Base-by-base conservation (phyloP, 2,329 filamentous ascomycete species). In the Didymellaceae sp. region DNA sequence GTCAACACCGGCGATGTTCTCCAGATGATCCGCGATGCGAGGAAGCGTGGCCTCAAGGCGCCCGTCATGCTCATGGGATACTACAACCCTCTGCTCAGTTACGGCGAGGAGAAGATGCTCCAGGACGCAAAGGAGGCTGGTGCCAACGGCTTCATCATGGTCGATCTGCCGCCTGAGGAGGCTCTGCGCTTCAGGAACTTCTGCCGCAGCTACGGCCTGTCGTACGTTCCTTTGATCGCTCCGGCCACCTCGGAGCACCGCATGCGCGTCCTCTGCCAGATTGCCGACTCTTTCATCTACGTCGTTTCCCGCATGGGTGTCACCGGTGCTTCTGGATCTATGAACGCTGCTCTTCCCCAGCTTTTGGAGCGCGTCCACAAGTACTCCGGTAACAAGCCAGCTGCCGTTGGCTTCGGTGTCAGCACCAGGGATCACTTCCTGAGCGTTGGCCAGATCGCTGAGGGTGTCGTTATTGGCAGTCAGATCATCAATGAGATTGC, bases 231-330 rank as follows among this genome's bases (percentile, higher is more conserved):
- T n/a, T 81, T 99, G 44, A 97, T 99, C 64, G 93, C 94, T 0
- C 94, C 94, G 6, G 86, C 92, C 9, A 97, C 94, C 1, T 96
- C 91, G 6, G 91, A 97, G 64, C 82, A 85, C 59, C 89, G 94
- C 67, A 96, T 99, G 92, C 93, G 90, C 77, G 83, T 97, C 31
- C 87, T 99, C 10, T 99, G 94, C 83, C 86, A 90, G 73, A 93
- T 99, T 57, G 94, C 94, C 68, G 93, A 97, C 76, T 97, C 92
- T 3, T 99, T 97, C 79, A 96, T 99, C 77, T 99, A 99, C 73
- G 92, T 99, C 55, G 94, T 99, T 47, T 97, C 93, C 20, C 84
- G 93, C 64, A 95, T 96, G 88, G 94, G 94, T 64, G 93, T 97
- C 48, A 99, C 94, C 8, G 94, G 94, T 64, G 94, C 91, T 11